A percentile compares a stretch with the other conserved stretches of the same genome.
phyloP scores from a whole-genome alignment of 805 yeast species.

The Sugiyamaella lignohabitans region DNA sequence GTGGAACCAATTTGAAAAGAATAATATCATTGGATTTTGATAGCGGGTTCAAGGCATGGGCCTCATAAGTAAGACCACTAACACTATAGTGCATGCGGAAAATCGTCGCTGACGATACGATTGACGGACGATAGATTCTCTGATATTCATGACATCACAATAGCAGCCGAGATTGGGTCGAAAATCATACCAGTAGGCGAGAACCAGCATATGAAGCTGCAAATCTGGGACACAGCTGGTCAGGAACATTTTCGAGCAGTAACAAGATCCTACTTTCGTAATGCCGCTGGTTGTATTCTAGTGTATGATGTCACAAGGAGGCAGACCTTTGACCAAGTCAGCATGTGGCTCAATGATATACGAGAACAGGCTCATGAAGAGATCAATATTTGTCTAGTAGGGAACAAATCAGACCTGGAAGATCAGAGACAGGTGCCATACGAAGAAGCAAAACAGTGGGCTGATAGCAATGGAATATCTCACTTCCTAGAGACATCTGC shows the following conservation, averaged over 20 bases:
- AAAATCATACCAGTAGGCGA: slow-evolving; percentile 29
- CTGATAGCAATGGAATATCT: slow-evolving; percentile 39
- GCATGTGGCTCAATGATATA: slow-evolving; percentile 72
- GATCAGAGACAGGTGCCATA: slow-evolving; percentile 26
- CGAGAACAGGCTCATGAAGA: slow-evolving; percentile 60
- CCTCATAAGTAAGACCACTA: not conserved
- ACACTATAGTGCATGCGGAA: slow-evolving; percentile 30
- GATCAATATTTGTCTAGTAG: slow-evolving; percentile 69
- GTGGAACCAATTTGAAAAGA: not conserved
- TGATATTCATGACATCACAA: slow-evolving; percentile 32
- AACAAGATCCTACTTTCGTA: slow-evolving; percentile 33
- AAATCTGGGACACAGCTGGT: slow-evolving; percentile 35
- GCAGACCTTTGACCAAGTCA: slow-evolving; percentile 31
- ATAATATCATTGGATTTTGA: not conserved
- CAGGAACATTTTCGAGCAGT: slow-evolving; percentile 35
- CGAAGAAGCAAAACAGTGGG: slow-evolving; percentile 39
- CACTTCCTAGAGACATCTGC: slow-evolving; percentile 53
- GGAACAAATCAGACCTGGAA: slow-evolving; percentile 65
- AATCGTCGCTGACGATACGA: slow-evolving; percentile 32
- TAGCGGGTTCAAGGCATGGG: not conserved
- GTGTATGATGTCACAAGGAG: slow-evolving; percentile 34
- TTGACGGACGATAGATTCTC: slow-evolving; percentile 32
- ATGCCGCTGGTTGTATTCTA: slow-evolving; percentile 33
- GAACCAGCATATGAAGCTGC: slow-evolving; percentile 29
- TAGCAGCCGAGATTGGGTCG: slow-evolving; percentile 35